A percentile compares a stretch with the other conserved stretches of the same genome.
Conservation (phyloP, 2,329 filamentous ascomycete genomes). For the Triangularia setosa region DNA sequence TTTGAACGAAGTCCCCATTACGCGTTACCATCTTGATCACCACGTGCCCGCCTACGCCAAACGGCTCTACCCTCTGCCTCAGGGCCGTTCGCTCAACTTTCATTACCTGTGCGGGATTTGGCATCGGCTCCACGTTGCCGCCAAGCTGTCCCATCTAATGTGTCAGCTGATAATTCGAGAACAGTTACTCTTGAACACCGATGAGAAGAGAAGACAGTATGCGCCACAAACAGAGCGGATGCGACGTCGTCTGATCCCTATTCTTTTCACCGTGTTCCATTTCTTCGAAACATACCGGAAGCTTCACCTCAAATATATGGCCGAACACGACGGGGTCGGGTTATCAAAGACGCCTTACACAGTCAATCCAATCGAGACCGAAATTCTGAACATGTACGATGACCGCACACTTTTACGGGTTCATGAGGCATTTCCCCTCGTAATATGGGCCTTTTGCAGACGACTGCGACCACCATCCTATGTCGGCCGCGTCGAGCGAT, state of each 20-base stretch:
- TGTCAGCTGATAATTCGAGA: constrained; percentile 63
- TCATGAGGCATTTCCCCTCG: constrained; percentile 61
- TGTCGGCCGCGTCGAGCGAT: constrained; percentile 58
- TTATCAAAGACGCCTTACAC: constrained; percentile 53
- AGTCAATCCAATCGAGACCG: constrained; percentile 57
- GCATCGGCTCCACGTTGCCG: constrained; percentile 62
- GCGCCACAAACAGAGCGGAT: constrained; percentile 59
- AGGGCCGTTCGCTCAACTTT: constrained; percentile 47
- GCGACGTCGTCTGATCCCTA: constrained; percentile 59
- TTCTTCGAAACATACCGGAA: constrained; percentile 64
- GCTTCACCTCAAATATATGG: constrained; percentile 54
- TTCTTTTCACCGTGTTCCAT: constrained; percentile 63
- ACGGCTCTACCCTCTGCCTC: constrained; percentile 54
- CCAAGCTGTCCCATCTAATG: constrained; percentile 59
- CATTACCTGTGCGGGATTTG: constrained; percentile 62
- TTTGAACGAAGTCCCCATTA: constrained; percentile 57
- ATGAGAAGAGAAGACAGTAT: constrained; percentile 53
- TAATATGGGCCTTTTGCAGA: constrained; percentile 61
- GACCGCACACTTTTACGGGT: constrained; percentile 59
- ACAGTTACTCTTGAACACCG: constrained; percentile 57
- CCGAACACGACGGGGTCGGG: constrained; percentile 48
- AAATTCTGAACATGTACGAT: constrained; percentile 63
- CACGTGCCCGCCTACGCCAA: constrained; percentile 58
- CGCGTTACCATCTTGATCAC: constrained; percentile 56
- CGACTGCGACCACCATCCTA: constrained; percentile 61